Evolutionary conservation across 2,329 filamentous ascomycete genomes (phyloP).

Genomic region (Simplicillium aogashimaense): DNA sequence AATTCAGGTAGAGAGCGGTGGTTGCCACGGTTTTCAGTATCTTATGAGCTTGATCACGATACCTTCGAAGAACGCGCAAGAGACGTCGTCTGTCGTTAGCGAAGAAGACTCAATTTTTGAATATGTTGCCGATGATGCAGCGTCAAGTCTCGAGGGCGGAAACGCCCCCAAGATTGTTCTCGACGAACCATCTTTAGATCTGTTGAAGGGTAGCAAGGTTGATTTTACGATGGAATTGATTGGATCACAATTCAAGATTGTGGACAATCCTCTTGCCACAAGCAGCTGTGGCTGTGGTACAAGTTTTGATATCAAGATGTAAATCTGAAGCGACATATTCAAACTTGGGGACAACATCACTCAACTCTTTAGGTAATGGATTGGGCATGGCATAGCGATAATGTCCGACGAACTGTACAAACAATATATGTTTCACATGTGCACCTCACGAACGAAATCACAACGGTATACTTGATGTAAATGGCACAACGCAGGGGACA

Average conservation of each 20-base stretch:
- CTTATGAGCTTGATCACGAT: constrained; percentile 74
- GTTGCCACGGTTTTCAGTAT: constrained; percentile 97
- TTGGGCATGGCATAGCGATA: neutral
- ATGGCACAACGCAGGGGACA: constrained; percentile 15
- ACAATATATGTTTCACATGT: neutral
- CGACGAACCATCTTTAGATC: constrained; percentile 75
- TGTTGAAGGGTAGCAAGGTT: constrained; percentile 87
- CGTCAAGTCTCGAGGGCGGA: constrained; percentile 15
- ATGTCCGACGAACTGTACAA: neutral
- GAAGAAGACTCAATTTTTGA: constrained; percentile 88
- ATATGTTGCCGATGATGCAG: constrained; percentile 43
- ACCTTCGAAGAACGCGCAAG: constrained; percentile 26
- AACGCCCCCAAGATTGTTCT: constrained; percentile 69
- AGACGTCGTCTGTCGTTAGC: constrained; percentile 27
- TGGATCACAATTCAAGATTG: constrained; percentile 81
- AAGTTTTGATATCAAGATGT: constrained; percentile 86
- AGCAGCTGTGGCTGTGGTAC: constrained; percentile 97
- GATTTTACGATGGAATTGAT: constrained; percentile 97
- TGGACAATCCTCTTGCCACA: constrained; percentile 82
- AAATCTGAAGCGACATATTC: constrained; percentile 8
- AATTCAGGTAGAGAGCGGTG: constrained; percentile 84
- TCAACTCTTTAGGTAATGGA: constrained; percentile 2
- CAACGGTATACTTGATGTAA: constrained; percentile 1
- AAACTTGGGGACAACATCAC: neutral
- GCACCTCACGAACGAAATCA: too few species aligned